Base-by-base conservation (phyloP, 208 protist genomes). In the Leptomonas seymouri region DNA sequence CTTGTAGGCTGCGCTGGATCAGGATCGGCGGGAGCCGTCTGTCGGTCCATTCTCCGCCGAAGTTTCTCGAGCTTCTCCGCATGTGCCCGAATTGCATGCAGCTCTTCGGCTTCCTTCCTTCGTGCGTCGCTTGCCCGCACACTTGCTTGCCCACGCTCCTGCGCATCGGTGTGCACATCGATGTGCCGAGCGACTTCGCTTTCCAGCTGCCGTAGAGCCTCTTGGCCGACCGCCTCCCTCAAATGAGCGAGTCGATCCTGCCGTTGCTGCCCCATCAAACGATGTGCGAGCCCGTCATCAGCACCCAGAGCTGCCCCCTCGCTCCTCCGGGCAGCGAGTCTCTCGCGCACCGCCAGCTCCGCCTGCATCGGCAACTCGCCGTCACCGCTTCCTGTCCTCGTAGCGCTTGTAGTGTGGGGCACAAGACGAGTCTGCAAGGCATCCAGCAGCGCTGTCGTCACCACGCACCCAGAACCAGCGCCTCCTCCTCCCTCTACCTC, bases 311-410 rank as follows among this genome's bases (percentile, higher is more conserved):
- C 34, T 39, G 7, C 34, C 9, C 9, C 34, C 7, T 9, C 34
- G 34, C 34, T 39, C 34, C 34, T 3, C 9, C 65, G 59, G 3
- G 45, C 59, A 0, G 59, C 59, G 20, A 65, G 44, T 11, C 16
- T n/a, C 25, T 34, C 51, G 14, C 65, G 63, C 50, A 77, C 59
- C 9, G 64, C 58, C 46, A 79, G 49, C 61, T 79, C 61, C 41
- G 63, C 74, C 28, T 63, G 39, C 74, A 70, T 69, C 30, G 53
- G 41, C 54, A 78, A 28, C 30, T 63, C 48, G 0, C 23, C 46
- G 42, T 45, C 59, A 1, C n/a, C 21, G 3, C 28, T 23, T 20
- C 27, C n/a, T n/a, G 23, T 21, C 21, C 27, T 21, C 25, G 28
- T 31, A 25, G 41, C 57, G 14, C 54, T 15, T 31, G 50, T 5